Evolutionary conservation across 306 rosid species (phyloP).

Genomic region (Dryas alaskensis): DNA sequence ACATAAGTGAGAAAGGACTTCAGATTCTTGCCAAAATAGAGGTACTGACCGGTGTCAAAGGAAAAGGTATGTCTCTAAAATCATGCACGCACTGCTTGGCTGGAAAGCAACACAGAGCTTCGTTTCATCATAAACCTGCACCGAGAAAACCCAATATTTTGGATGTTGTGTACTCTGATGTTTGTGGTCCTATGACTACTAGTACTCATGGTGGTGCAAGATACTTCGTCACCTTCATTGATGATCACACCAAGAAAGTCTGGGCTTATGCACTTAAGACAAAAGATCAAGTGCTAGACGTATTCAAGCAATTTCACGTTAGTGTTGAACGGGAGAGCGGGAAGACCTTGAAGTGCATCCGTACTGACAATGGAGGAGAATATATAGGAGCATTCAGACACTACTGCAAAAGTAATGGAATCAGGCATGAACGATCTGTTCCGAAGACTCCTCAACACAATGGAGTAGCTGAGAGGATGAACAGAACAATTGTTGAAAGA

Average conservation of each 20-base stretch:
- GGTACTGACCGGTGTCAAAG: background rate
- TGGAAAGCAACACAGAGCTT: slow-evolving; percentile 1
- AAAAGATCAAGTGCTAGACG: background rate
- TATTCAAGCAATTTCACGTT: slow-evolving; percentile 7
- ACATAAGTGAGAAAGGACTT: slow-evolving; percentile 12
- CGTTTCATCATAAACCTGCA: background rate
- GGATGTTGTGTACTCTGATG: background rate
- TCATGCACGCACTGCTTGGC: background rate
- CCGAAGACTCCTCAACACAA: slow-evolving; percentile 8
- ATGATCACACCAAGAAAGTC: slow-evolving; percentile 9
- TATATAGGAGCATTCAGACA: background rate
- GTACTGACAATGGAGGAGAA: background rate
- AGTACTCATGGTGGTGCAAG: background rate
- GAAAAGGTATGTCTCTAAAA: background rate
- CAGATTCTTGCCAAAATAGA: background rate
- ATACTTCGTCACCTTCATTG: background rate
- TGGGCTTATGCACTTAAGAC: background rate
- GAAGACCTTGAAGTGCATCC: background rate
- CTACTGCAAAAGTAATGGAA: background rate
- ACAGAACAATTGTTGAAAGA: background rate
- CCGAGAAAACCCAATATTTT: background rate
- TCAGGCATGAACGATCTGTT: background rate
- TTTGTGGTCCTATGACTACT: background rate
- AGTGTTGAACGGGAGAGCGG: background rate
- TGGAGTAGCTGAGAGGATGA: background rate